These are phyloP conservation scores for Bromus sterilis DNA, from an alignment of 176 grass and related monocot genomes.

Conservation along the genomic window DNA sequence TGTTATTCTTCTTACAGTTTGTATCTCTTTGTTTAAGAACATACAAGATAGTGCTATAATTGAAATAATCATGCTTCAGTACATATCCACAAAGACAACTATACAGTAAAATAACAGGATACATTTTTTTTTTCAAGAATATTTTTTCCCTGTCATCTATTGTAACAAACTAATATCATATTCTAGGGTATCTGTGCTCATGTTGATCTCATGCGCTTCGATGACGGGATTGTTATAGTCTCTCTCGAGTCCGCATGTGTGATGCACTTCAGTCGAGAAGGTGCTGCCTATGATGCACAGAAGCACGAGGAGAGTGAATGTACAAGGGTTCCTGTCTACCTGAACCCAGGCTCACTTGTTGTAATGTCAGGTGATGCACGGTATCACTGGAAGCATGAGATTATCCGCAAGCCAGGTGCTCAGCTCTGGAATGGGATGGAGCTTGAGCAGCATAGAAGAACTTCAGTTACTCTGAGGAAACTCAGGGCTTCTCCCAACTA, in stretches of 20 bases:
- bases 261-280: conserved; percentile 48
- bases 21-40: not conserved
- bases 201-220: conserved; percentile 88
- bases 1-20: conserved; percentile 20
- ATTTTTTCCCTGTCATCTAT: not conserved
- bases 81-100: not conserved
- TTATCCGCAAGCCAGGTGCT: conserved; percentile 55
- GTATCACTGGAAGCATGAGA: conserved; percentile 82
- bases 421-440: conserved; percentile 55
- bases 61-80: not conserved
- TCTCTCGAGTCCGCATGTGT: conserved; percentile 73
- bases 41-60: not conserved
- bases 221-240: conserved; percentile 74
- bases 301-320: not conserved
- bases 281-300: not conserved
- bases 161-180: not conserved
- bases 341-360: conserved; percentile 71
- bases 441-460: conserved; percentile 43
- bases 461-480: conserved; percentile 63
- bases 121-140: not conserved
- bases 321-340: conserved; percentile 30
- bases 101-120: not conserved
- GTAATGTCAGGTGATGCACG: conserved; percentile 68
- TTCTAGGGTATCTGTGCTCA: conserved; percentile 77
- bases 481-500: conserved; percentile 16